Evolutionary conservation across 495 filamentous ascomycete genomes (phyloP), one percentile per base, ranked within the genome.

Genomic region (Penicillium waksmanii): DNA sequence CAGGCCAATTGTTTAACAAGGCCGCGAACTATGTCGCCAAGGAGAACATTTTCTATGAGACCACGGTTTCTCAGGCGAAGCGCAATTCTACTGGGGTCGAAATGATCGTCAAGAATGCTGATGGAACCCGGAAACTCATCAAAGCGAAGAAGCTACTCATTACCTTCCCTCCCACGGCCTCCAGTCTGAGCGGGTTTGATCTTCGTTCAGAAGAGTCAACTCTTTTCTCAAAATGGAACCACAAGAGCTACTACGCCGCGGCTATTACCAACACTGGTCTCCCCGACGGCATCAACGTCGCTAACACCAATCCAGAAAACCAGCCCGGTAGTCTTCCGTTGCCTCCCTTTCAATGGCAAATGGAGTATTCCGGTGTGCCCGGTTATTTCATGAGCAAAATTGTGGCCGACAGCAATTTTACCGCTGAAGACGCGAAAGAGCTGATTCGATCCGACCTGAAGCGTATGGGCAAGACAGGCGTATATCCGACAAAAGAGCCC

Each of bases 111-210:
- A 21, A 65, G 13, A 78, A 73, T 0, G 69, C 75, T 0, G 54
- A 62, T 2, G 80, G 80, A 4, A 62, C 8, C 6, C 47, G 56
- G 6, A 73, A 73, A 53, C 65, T 76, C 33, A 74, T 84, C 53
- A 43, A 65, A 35, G 77, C 81, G 15, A 75, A 74, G 34, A 77
- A 79, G 50, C 57, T 83, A 35, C 56, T 85, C 15, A 65, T 80
- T 36, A 64, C 77, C 2, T 72, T 78, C 34, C 72, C 71, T 13
- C 63, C 67, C 0, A 61, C 62, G 10, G 47, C 73, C 7, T 47
- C 62, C 18, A 73, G 72, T 33, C 50, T 82, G 15, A 12, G 59
- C 0, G 57, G 55, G 10, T 74, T 80, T 55, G 75, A 78, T 57
- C 71, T 81, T 0, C 62, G 65, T 52, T 0, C 25, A 0, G 54